These are phyloP conservation scores for Rhipidocladum racemiflorum DNA, from an alignment of 176 grass and related monocot species.

Conservation along the genomic window DNA sequence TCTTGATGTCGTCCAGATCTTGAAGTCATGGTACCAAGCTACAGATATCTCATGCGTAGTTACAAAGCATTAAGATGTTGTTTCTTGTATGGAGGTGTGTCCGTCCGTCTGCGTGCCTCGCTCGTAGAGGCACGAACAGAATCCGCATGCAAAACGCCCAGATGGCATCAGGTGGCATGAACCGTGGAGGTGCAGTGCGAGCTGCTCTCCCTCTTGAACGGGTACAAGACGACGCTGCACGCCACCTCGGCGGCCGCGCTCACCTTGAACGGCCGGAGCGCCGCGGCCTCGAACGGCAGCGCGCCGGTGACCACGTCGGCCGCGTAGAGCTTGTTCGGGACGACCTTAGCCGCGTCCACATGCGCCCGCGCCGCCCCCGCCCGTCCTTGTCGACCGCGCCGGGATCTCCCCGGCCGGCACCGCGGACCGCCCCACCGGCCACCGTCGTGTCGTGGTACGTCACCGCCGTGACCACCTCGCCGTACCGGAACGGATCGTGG, in stretches of 20 bases:
- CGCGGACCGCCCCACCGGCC: slow-evolving; percentile 40
- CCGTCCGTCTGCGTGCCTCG: neutral
- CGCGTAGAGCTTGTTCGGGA: neutral
- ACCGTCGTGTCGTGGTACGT: slow-evolving; percentile 46
- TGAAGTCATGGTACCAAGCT: neutral
- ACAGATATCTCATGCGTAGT: neutral
- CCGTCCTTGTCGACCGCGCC: slow-evolving; percentile 32
- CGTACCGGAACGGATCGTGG: slow-evolving; percentile 49
- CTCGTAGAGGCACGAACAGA: neutral
- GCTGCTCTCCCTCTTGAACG: slow-evolving; percentile 23
- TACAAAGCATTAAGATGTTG: neutral
- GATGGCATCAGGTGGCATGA: slow-evolving; percentile 1
- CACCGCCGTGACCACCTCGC: slow-evolving; percentile 27
- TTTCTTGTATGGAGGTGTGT: neutral
- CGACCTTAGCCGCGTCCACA: slow-evolving; percentile 35
- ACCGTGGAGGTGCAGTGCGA: slow-evolving; percentile 9
- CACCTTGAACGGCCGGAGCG: slow-evolving; percentile 24
- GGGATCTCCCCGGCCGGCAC: slow-evolving; percentile 25
- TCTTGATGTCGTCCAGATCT: neutral
- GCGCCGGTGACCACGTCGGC: slow-evolving; percentile 9
- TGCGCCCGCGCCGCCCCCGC: slow-evolving; percentile 18
- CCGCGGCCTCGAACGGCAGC: slow-evolving; percentile 11
- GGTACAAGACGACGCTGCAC: slow-evolving; percentile 15
- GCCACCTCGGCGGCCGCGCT: neutral
- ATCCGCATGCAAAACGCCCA: neutral